Evolutionary conservation across 2,329 filamentous ascomycete genomes (phyloP).

Genomic region (Xylariaceae sp.): DNA sequence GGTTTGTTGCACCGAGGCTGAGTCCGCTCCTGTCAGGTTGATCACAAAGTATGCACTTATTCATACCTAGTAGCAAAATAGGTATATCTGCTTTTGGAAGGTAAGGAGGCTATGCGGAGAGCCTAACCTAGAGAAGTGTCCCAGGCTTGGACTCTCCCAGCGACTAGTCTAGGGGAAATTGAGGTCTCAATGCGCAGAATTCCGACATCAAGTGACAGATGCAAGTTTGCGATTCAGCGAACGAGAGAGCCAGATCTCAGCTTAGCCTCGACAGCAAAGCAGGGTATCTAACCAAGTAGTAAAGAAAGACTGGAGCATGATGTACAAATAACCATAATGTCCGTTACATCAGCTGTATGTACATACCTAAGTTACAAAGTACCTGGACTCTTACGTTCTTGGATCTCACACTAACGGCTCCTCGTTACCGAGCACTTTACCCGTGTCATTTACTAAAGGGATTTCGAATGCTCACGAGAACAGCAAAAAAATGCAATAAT

Average conservation of each 20-base stretch:
- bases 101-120: not conserved
- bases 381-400: no score
- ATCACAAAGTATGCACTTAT: constrained; percentile 5
- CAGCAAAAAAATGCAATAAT: constrained; percentile 9
- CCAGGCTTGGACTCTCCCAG: not conserved
- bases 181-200: not conserved
- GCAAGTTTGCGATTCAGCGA: not conserved
- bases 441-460: constrained; percentile 9
- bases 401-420: constrained; percentile 6
- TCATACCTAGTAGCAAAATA: no score
- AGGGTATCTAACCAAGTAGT: not conserved
- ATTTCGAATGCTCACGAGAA: constrained; percentile 16
- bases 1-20: constrained; percentile 17
- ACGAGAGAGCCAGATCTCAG: not conserved
- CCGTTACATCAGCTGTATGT: not conserved
- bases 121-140: not conserved
- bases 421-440: constrained; percentile 12
- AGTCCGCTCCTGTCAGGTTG: constrained; percentile 19
- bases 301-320: not conserved
- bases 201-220: not conserved
- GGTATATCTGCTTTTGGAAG: not conserved
- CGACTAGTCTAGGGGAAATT: not conserved
- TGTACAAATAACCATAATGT: not conserved
- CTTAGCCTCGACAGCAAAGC: not conserved
- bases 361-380: not conserved